Conservation (phyloP, 352 stramenopile genomes). For the Phytophthora ramorum region DNA sequence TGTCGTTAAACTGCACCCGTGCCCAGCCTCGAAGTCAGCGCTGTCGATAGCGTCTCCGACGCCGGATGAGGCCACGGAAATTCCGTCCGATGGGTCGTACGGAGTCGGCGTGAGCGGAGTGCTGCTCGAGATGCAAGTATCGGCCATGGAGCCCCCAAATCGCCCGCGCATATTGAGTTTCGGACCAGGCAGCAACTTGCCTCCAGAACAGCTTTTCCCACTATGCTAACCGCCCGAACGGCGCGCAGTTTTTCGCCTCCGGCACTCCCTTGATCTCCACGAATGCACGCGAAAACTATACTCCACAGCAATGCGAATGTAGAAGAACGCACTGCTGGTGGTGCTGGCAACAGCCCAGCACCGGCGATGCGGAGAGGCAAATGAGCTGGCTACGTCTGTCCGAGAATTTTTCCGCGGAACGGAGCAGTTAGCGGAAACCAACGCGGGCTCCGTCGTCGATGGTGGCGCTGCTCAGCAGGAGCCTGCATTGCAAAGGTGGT, state of each 20-base stretch:
- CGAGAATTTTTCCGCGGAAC: slow-evolving; percentile 14
- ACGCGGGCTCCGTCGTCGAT: background rate
- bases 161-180: slow-evolving; percentile 16
- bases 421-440: slow-evolving; percentile 6
- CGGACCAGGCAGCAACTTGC: background rate
- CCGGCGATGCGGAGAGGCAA: background rate
- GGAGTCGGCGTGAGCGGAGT: slow-evolving; percentile 21
- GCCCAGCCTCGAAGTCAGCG: slow-evolving; percentile 14
- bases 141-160: slow-evolving; percentile 18
- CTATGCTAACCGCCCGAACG: slow-evolving; percentile 17
- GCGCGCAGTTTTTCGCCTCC: background rate
- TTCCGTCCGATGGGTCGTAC: slow-evolving; percentile 11
- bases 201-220: background rate
- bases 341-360: slow-evolving; percentile 20
- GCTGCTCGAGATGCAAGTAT: slow-evolving; percentile 35
- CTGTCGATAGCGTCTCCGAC: slow-evolving; percentile 18
- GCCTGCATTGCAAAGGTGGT: background rate
- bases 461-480: background rate
- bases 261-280: slow-evolving; percentile 1
- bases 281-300: background rate
- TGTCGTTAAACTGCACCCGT: slow-evolving; percentile 20
- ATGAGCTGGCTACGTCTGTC: slow-evolving; percentile 3
- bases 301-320: background rate
- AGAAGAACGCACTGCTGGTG: slow-evolving; percentile 11
- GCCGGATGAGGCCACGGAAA: slow-evolving; percentile 12